Evolutionary conservation across 352 stramenopile genomes (phyloP).

Genomic region (Achlya hypogyna): DNA sequence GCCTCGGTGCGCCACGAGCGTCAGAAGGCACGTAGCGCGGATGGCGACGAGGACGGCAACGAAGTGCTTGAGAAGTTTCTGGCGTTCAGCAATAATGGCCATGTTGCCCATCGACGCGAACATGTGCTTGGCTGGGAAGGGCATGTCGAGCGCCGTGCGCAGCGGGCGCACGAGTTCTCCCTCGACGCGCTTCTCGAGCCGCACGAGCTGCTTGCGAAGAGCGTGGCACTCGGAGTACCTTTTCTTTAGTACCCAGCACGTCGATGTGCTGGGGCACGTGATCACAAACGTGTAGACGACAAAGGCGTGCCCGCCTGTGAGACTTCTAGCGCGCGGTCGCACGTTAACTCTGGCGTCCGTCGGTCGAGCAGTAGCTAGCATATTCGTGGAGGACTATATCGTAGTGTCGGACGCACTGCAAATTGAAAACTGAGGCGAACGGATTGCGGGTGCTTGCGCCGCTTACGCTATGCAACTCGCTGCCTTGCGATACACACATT

Average conservation of each 20-base stretch:
- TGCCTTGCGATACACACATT: too few species aligned
- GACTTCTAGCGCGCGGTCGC: too few species aligned
- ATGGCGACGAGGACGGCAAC: constrained; percentile 44
- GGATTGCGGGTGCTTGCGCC: too few species aligned
- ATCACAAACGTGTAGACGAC: neutral
- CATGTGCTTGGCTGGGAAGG: neutral
- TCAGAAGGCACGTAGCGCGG: neutral
- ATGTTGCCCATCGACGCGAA: neutral
- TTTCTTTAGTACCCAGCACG: constrained; percentile 41
- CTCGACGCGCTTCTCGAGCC: constrained; percentile 17
- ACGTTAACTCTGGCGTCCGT: neutral
- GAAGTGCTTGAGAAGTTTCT: constrained; percentile 60
- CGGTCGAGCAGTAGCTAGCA: too few species aligned
- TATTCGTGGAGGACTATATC: too few species aligned
- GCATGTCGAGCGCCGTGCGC: neutral
- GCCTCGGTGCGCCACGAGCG: neutral
- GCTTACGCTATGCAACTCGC: too few species aligned
- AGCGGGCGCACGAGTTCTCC: neutral
- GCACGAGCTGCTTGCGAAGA: constrained; percentile 40
- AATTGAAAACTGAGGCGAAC: too few species aligned
- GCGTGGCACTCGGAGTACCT: constrained; percentile 57
- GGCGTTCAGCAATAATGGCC: constrained; percentile 48
- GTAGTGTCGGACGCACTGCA: too few species aligned
- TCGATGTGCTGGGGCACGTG: neutral
- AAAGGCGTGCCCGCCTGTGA: neutral